Conservation (phyloP, 2,329 filamentous ascomycete species). For the Meredithiella fracta region DNA sequence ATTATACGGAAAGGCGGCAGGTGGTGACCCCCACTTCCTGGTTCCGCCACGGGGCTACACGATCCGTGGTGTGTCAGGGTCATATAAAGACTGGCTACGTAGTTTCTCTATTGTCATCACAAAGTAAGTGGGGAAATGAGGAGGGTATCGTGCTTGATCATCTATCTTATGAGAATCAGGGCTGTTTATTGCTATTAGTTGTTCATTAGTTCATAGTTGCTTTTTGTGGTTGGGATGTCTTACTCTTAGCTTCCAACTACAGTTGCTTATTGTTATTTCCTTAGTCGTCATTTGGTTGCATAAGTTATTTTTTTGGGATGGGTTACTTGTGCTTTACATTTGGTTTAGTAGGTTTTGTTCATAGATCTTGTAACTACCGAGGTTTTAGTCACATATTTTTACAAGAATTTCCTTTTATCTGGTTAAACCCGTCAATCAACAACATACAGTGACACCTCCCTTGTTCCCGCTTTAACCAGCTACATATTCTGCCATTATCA, state of each 20-base stretch:
- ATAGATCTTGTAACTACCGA: too few relatives aligned
- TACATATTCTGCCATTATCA: too few relatives aligned
- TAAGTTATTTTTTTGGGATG: too few relatives aligned
- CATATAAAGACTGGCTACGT: constrained; percentile 66
- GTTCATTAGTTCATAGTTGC: not conserved
- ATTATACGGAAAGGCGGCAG: constrained; percentile 64
- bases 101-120: constrained; percentile 62
- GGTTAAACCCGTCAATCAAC: too few relatives aligned
- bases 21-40: constrained; percentile 66
- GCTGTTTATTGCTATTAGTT: not conserved
- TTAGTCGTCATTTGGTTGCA: too few relatives aligned
- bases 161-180: constrained; percentile 8
- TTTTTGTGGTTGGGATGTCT: too few relatives aligned
- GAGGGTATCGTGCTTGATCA: not conserved
- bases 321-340: too few relatives aligned
- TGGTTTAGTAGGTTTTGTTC: too few relatives aligned
- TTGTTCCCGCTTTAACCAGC: not conserved
- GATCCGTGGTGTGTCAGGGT: constrained; percentile 75
- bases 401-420: too few relatives aligned
- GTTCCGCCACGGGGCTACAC: constrained; percentile 80
- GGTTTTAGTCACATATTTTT: too few relatives aligned
- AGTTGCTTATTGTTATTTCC: too few relatives aligned
- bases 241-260: too few relatives aligned
- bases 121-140: constrained; percentile 12
- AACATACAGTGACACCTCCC: not conserved